phyloP scores from a whole-genome alignment of 305 asterid genomes.

The Striga hermonthica region DNA sequence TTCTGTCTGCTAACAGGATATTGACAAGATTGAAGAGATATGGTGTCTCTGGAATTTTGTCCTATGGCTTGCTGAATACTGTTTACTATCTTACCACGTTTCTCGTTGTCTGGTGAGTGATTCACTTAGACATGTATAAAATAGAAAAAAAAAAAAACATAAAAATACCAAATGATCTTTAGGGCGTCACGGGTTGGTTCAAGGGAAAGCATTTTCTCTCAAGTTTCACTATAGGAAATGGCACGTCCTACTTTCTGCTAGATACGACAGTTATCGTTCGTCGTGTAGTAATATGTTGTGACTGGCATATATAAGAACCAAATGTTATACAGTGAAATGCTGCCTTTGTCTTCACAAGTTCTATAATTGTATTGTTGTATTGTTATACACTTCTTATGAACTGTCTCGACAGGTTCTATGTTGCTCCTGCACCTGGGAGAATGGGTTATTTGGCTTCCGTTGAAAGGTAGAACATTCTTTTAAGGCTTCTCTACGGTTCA shows the following conservation, averaged over 20 bases:
- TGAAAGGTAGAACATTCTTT: constrained; percentile 48
- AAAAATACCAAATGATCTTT: background rate
- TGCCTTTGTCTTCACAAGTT: background rate
- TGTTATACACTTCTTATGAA: background rate
- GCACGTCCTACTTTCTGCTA: background rate
- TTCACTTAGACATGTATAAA: background rate
- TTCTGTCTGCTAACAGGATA: constrained; percentile 48
- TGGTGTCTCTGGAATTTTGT: constrained; percentile 76
- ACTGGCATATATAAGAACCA: constrained; percentile 1
- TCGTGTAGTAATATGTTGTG: background rate
- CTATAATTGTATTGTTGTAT: background rate
- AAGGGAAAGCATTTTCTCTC: too few relatives aligned
- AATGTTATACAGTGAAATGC: background rate
- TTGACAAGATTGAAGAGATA: constrained; percentile 68
- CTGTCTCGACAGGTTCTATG: constrained; percentile 60
- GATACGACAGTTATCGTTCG: background rate
- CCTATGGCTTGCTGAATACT: constrained; percentile 86
- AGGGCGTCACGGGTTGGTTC: constrained; percentile 7
- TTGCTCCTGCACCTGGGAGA: constrained; percentile 75
- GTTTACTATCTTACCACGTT: constrained; percentile 80
- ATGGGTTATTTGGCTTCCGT: constrained; percentile 84
- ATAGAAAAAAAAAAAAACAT: background rate
- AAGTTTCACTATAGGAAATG: too few relatives aligned
- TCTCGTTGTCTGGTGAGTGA: constrained; percentile 84
- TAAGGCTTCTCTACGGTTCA: constrained; percentile 13